These are phyloP conservation scores for Chlorella sp. DNA, from an alignment of 139 green algal species.

Conservation along the genomic window DNA sequence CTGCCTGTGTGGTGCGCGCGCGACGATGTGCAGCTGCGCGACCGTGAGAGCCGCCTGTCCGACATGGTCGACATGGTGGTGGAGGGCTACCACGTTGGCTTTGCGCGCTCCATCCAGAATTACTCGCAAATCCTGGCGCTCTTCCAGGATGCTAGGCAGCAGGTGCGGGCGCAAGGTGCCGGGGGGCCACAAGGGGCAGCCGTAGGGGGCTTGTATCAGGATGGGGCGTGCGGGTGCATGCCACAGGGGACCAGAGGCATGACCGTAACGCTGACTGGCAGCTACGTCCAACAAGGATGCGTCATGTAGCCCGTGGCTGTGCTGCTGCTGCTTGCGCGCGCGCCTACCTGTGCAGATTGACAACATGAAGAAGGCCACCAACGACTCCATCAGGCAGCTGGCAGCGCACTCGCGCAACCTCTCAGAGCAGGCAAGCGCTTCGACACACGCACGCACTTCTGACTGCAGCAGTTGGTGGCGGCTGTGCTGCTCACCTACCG, in stretches of 20 bases:
- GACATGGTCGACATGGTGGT: constrained; percentile 64
- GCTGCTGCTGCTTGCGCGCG: neutral
- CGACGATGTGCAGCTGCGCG: constrained; percentile 52
- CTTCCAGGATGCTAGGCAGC: constrained; percentile 61
- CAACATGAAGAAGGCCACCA: constrained; percentile 46
- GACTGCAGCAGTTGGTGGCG: no score
- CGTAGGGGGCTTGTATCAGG: no score
- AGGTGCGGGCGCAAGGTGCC: constrained; percentile 32
- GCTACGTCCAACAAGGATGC: no score
- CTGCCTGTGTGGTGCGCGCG: neutral
- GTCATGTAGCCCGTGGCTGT: neutral
- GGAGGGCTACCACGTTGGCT: constrained; percentile 67
- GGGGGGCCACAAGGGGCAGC: no score
- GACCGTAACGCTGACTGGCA: no score
- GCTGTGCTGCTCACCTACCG: no score
- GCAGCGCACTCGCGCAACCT: constrained; percentile 47
- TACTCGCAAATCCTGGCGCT: constrained; percentile 78
- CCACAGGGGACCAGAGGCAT: no score
- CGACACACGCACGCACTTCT: no score
- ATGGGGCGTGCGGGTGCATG: no score
- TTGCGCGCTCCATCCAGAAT: constrained; percentile 82
- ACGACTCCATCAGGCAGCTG: constrained; percentile 50
- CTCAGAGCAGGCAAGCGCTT: constrained; percentile 49
- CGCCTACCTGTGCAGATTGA: constrained; percentile 27
- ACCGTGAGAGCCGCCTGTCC: constrained; percentile 40